Evolutionary conservation across 192 early-diverging fungal genomes (phyloP).

Genomic region (Podochytrium sp.): DNA sequence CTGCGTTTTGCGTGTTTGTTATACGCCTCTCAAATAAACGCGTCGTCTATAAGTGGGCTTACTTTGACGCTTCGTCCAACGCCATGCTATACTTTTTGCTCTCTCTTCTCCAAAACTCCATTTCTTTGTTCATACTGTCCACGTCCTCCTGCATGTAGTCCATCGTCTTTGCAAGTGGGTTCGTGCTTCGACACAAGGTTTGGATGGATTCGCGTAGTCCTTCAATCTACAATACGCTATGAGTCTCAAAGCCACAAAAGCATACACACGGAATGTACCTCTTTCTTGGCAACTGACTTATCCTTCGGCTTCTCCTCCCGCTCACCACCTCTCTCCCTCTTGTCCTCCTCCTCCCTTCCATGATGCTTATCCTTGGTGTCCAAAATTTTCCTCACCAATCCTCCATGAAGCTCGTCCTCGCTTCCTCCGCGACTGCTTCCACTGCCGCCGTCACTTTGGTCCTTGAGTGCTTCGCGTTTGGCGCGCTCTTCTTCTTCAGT

Average conservation of each 20-base stretch:
- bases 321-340: conserved; percentile 5
- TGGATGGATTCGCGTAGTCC: conserved; percentile 54
- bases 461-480: background rate
- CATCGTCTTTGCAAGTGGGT: conserved; percentile 61
- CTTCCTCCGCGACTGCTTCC: too few relatives aligned
- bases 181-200: conserved; percentile 50
- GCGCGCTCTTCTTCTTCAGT: conserved; percentile 16
- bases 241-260: background rate
- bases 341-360: conserved; percentile 24
- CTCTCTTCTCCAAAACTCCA: conserved; percentile 57
- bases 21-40: background rate
- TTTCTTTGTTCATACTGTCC: conserved; percentile 63
- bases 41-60: background rate
- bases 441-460: background rate
- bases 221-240: conserved; percentile 43
- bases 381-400: conserved; percentile 56
- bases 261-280: conserved; percentile 30
- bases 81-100: conserved; percentile 35
- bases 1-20: conserved; percentile 37
- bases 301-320: conserved; percentile 43
- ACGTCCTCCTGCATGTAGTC: conserved; percentile 67
- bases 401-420: conserved; percentile 51
- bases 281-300: conserved; percentile 46
- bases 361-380: conserved; percentile 53
- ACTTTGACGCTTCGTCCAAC: conserved; percentile 43